phyloP scores from a whole-genome alignment of 1,284 basidiomycete genomes.

The Boletus sp. region DNA sequence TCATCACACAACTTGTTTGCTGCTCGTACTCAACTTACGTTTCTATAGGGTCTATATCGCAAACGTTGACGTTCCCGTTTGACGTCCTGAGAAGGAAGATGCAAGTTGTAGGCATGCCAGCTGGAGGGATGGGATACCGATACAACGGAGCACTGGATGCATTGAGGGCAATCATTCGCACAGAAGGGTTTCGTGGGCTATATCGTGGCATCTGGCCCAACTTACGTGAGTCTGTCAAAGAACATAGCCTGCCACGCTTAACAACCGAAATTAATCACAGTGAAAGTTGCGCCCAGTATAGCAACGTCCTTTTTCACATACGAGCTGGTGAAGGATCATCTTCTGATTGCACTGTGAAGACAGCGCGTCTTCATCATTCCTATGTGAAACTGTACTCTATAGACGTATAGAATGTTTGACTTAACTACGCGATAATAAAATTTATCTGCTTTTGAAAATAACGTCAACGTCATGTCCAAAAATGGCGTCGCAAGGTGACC shows the following conservation, averaged over 20 bases:
- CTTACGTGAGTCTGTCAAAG: slow-evolving; percentile 58
- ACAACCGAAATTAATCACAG: slow-evolving; percentile 36
- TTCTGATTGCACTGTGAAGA: slow-evolving; percentile 21
- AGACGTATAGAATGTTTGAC: slow-evolving; percentile 1
- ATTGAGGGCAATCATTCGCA: slow-evolving; percentile 61
- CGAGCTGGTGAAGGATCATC: slow-evolving; percentile 56
- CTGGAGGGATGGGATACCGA: slow-evolving; percentile 54
- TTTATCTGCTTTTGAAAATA: no score
- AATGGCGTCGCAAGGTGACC: slow-evolving; percentile 3
- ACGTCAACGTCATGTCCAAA: slow-evolving; percentile 14
- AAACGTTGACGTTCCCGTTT: slow-evolving; percentile 93
- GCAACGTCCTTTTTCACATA: slow-evolving; percentile 83
- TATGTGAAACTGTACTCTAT: background rate
- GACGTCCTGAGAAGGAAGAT: slow-evolving; percentile 93
- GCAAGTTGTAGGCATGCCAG: slow-evolving; percentile 88
- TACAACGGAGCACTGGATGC: slow-evolving; percentile 82
- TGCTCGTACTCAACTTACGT: slow-evolving; percentile 9
- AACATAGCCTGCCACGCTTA: slow-evolving; percentile 10
- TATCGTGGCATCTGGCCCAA: slow-evolving; percentile 93
- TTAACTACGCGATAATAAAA: slow-evolving; percentile 5
- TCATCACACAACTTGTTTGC: background rate
- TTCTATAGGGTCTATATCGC: slow-evolving; percentile 70
- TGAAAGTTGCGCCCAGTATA: slow-evolving; percentile 89
- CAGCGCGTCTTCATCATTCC: background rate
- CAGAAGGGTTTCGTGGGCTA: slow-evolving; percentile 72